Percentiles rank a stretch among this genome's conserved stretches.
phyloP scores from a whole-genome alignment of 2,329 filamentous ascomycete genomes.

The Dactylellina sp. region DNA sequence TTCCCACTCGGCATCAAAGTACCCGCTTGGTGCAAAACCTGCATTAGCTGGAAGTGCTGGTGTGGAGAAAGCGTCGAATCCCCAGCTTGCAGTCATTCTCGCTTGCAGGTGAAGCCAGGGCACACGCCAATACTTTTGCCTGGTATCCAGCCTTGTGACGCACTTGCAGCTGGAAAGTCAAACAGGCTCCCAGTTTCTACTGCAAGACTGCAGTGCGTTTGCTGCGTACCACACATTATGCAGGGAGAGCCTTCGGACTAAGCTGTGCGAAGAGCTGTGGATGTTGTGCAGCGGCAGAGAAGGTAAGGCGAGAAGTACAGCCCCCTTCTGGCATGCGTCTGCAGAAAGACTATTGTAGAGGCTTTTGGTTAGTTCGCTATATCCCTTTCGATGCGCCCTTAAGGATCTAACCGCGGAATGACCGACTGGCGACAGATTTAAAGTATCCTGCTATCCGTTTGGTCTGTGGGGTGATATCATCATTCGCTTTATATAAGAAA shows the following conservation, averaged over 20 bases:
- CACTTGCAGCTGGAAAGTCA: slow-evolving; percentile 15
- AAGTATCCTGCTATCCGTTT: too few species aligned
- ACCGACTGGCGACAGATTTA: slow-evolving; percentile 3
- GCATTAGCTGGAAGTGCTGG: not conserved
- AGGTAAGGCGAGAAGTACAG: slow-evolving; percentile 20
- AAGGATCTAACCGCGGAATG: slow-evolving; percentile 19
- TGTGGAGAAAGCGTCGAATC: slow-evolving; percentile 7
- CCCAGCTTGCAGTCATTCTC: not conserved
- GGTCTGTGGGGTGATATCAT: too few species aligned
- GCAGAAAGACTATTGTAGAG: not conserved
- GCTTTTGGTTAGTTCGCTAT: too few species aligned
- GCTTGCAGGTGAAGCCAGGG: slow-evolving; percentile 42
- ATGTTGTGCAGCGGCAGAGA: slow-evolving; percentile 14
- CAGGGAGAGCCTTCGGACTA: slow-evolving; percentile 4
- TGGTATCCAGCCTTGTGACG: slow-evolving; percentile 45
- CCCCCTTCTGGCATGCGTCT: slow-evolving; percentile 50
- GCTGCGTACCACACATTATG: slow-evolving; percentile 5
- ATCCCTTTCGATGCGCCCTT: too few species aligned
- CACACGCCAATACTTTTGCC: slow-evolving; percentile 10
- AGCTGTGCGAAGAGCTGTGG: not conserved
- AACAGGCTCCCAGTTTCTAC: not conserved
- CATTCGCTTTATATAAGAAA: too few species aligned
- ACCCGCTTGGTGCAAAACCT: slow-evolving; percentile 1
- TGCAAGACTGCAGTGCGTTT: not conserved
- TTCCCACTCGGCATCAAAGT: slow-evolving; percentile 1